phyloP scores from a whole-genome alignment of 768 basidiomycete genomes.

The Exidia glandulosa region DNA sequence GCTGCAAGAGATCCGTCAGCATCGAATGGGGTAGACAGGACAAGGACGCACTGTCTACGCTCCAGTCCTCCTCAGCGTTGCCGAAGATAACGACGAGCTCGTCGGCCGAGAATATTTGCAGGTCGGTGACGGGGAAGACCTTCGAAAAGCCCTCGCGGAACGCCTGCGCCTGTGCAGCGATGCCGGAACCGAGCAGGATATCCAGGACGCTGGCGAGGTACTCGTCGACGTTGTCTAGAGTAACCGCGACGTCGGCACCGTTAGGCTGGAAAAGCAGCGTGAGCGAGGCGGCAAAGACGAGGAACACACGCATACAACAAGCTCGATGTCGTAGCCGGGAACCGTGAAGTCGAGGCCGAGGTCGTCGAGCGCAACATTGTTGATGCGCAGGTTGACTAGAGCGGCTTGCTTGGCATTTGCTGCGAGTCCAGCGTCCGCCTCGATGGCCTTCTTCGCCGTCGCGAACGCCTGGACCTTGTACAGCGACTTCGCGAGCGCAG shows the following conservation, averaged over 20 bases:
- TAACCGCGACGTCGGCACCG: conserved; percentile 73
- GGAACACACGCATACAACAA: conserved; percentile 46
- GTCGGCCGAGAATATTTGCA: conserved; percentile 86
- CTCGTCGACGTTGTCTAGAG: conserved; percentile 76
- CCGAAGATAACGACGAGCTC: conserved; percentile 96
- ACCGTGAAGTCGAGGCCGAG: conserved; percentile 92
- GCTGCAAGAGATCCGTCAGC: conserved; percentile 37
- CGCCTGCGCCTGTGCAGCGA: conserved; percentile 69
- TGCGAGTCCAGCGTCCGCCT: conserved; percentile 20
- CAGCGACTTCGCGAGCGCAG: conserved; percentile 76
- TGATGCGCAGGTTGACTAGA: conserved; percentile 40
- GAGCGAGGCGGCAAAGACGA: conserved; percentile 2
- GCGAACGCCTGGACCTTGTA: conserved; percentile 53
- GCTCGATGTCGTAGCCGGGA: conserved; percentile 89
- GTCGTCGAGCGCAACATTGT: conserved; percentile 64
- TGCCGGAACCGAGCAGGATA: conserved; percentile 74
- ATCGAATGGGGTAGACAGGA: neutral
- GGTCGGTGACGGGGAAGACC: conserved; percentile 86
- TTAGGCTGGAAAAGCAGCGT: conserved; percentile 40
- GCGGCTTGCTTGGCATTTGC: conserved; percentile 10
- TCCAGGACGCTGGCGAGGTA: conserved; percentile 84
- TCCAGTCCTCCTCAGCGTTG: conserved; percentile 97
- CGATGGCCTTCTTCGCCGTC: conserved; percentile 33
- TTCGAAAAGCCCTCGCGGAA: conserved; percentile 94
- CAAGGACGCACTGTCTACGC: conserved; percentile 60